phyloP scores from a whole-genome alignment of 306 rosid species.

The Pachyrhizus erosus region DNA sequence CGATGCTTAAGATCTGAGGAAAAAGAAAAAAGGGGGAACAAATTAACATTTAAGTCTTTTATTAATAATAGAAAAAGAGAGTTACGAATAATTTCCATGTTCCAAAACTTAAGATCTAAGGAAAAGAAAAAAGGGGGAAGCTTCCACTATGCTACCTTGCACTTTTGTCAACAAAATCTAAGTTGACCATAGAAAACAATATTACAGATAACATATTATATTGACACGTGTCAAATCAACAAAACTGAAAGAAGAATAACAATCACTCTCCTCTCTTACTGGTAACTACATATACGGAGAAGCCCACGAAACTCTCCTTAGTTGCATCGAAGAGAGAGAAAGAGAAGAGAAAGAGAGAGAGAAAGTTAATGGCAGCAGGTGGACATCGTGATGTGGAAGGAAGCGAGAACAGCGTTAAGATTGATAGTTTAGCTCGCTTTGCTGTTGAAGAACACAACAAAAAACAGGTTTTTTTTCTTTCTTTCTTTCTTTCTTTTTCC shows the following conservation, averaged over 20 bases:
- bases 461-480: slow-evolving; percentile 39
- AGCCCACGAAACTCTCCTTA: background rate
- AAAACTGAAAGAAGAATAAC: background rate
- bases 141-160: background rate
- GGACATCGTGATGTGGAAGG: slow-evolving; percentile 36
- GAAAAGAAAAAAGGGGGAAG: background rate
- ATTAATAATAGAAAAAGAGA: too few species aligned
- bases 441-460: slow-evolving; percentile 56
- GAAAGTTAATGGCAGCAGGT: slow-evolving; percentile 39
- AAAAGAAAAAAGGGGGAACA: too few species aligned
- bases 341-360: slow-evolving; percentile 2
- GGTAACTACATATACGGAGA: background rate
- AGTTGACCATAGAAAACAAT: background rate
- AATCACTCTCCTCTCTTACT: background rate
- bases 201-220: background rate
- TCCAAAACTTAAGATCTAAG: background rate
- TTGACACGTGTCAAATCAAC: background rate
- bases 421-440: slow-evolving; percentile 50
- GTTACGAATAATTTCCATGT: background rate
- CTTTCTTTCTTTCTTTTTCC: too few species aligned
- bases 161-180: background rate
- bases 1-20: too few species aligned
- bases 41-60: too few species aligned
- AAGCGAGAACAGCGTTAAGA: slow-evolving; percentile 48
- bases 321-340: background rate